Base-by-base conservation (phyloP, 1,284 basidiomycete species). In the Sporisorium iseilematis-ciliati region DNA sequence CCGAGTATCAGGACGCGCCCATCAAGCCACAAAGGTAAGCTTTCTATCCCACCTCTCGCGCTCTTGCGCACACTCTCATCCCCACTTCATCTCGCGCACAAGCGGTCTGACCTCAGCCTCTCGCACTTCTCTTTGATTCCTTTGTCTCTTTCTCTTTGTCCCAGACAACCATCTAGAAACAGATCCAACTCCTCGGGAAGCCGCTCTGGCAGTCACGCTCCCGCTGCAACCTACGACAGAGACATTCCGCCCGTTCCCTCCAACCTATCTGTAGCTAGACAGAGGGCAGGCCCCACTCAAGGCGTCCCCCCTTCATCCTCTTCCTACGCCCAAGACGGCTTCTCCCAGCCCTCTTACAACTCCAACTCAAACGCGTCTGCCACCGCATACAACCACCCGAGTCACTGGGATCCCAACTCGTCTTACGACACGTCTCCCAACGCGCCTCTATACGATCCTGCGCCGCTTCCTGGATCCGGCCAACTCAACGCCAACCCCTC, bases 1-100 rank as follows among this genome's bases (percentile, higher is more conserved):
- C 70, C n/a, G 59, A 67, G 29, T 67, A 63, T 38, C 61, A 67
- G 33, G 53, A 60, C 4, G 59, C 65, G 41, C 70, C 70, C 31
- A 42, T 67, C 57, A 73, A 59, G 46, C 65, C 65, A 45, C 57
- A 57, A 48, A 64, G 70, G 70, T 73, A 64, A 57, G 65, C 48
- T 56, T 16, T 46, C 26, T 31, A 14, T 4, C 29, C 40, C 10
- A 21, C 21, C 20, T 26, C 54, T 33, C 23, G 29, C 54, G 31
- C 26, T 26, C 54, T 33, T 23, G 29, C 54, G 31, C 26, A 11
- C 23, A 25, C 33, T 25, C 33, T 25, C 33, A 12, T 20, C n/a
- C 33, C 52, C 12, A 51, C 53, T 57, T 56, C 57, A 58, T 55
- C 40, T 46, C 31, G 23, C 38, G 14, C 29, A n/a, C 45, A 8